Conservation (phyloP, 2,329 filamentous ascomycete species). For the Scortechinia acanthostroma region DNA sequence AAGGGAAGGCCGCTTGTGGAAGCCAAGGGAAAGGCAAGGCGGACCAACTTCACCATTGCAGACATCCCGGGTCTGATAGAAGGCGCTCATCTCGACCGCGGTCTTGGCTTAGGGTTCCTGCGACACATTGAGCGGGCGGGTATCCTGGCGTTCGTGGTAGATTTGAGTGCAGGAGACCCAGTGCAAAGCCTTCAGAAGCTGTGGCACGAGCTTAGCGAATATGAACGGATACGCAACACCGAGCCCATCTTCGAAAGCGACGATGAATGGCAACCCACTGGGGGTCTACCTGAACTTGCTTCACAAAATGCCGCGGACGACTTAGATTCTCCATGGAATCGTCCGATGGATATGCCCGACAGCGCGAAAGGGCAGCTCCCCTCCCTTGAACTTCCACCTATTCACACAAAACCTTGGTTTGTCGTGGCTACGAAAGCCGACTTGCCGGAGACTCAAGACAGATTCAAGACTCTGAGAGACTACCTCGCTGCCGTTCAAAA, state of each 20-base stretch:
- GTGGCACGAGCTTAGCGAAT: slow-evolving; percentile 59
- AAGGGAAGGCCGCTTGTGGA: slow-evolving; percentile 23
- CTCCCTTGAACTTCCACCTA: neutral
- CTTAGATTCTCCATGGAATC: too few species aligned
- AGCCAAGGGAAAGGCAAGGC: slow-evolving; percentile 26
- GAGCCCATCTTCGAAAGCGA: slow-evolving; percentile 26
- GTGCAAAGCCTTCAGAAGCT: slow-evolving; percentile 48
- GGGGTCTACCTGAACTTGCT: neutral
- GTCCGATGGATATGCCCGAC: neutral
- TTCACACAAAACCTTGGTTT: slow-evolving; percentile 1
- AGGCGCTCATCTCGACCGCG: slow-evolving; percentile 59
- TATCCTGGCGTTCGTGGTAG: slow-evolving; percentile 60
- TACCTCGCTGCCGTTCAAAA: neutral
- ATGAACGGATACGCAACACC: slow-evolving; percentile 44
- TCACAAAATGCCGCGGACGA: neutral
- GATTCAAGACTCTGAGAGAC: neutral
- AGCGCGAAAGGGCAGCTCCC: neutral
- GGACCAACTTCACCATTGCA: slow-evolving; percentile 60
- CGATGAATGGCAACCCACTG: neutral
- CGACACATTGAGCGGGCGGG: slow-evolving; percentile 64
- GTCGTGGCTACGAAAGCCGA: slow-evolving; percentile 1
- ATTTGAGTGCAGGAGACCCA: slow-evolving; percentile 51
- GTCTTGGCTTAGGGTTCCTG: slow-evolving; percentile 59
- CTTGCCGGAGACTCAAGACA: neutral
- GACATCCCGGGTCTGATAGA: slow-evolving; percentile 64